These are phyloP conservation scores for barley (Hordeum vulgare) DNA, from an alignment of 176 grass and related monocot species.

Conservation along the genomic window DNA sequence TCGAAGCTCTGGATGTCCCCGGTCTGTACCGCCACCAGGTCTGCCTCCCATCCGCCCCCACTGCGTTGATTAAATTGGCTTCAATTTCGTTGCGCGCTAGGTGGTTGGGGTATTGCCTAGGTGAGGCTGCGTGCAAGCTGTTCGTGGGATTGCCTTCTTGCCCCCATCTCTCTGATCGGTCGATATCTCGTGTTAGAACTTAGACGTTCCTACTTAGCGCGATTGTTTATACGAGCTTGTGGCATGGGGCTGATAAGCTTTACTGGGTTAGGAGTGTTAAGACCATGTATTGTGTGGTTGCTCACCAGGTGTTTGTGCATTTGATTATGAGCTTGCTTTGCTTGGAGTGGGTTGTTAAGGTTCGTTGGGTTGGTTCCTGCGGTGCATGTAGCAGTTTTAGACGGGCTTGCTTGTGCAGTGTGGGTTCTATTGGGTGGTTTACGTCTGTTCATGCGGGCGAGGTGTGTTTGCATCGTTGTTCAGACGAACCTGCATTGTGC, in stretches of 20 bases:
- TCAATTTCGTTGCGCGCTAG: not conserved
- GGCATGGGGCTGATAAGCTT: not conserved
- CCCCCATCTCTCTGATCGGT: not conserved
- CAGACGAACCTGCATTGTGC: not conserved
- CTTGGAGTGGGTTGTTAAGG: not conserved
- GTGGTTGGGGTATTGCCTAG: not conserved
- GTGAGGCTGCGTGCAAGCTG: not conserved
- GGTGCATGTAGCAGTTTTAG: not conserved
- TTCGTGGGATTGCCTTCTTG: constrained; percentile 4
- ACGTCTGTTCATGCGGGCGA: not conserved
- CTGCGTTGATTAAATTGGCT: not conserved
- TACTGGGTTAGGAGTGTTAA: not conserved
- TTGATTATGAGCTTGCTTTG: not conserved
- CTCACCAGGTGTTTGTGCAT: not conserved
- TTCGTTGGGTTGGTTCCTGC: not conserved
- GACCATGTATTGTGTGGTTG: not conserved
- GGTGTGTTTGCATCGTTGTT: not conserved
- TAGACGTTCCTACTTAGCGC: not conserved
- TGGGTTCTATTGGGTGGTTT: not conserved
- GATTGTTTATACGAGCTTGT: not conserved
- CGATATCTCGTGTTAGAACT: not conserved
- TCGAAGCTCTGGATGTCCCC: constrained; percentile 78
- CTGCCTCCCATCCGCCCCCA: not conserved
- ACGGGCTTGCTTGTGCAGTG: not conserved
- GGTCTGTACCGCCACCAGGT: constrained; percentile 52